Evolutionary conservation across 345 rosid species (phyloP).

Genomic region (Bretschneidera sinensis): DNA sequence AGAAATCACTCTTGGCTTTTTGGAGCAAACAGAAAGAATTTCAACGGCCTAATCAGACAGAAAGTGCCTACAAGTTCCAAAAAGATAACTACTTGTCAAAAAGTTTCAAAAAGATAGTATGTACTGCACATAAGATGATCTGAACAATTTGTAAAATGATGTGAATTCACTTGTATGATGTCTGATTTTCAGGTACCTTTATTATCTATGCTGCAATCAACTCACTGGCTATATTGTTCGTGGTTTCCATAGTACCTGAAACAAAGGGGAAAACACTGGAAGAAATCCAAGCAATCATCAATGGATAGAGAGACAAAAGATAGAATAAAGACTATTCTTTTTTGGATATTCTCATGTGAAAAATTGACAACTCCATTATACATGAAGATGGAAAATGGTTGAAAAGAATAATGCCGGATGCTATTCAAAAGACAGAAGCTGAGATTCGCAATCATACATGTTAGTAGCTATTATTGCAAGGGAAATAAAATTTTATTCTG

Average conservation of each 20-base stretch:
- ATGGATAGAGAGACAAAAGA: constrained; percentile 28
- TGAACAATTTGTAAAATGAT: not conserved
- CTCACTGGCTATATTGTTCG: constrained; percentile 48
- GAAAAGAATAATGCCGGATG: too few species aligned
- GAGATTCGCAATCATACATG: too few species aligned
- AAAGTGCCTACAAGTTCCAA: not conserved
- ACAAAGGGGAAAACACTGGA: constrained; percentile 88
- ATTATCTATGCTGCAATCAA: constrained; percentile 71
- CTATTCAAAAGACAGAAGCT: too few species aligned
- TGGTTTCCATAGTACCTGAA: constrained; percentile 66
- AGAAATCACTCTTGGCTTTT: not conserved
- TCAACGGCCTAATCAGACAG: not conserved
- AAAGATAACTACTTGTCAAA: not conserved
- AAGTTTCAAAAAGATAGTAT: too few species aligned
- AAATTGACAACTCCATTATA: not conserved
- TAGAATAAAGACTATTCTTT: not conserved
- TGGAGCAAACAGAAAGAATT: too few species aligned
- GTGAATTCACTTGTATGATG: not conserved
- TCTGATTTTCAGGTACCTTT: constrained; percentile 51
- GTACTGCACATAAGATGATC: too few species aligned
- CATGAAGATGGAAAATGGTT: not conserved
- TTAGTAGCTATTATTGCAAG: too few species aligned
- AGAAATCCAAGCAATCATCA: constrained; percentile 76
- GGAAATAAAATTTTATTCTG: too few species aligned
- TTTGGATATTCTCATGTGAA: too few species aligned